Conservation (phyloP, 352 stramenopile species). For the Pythium graminicola region DNA sequence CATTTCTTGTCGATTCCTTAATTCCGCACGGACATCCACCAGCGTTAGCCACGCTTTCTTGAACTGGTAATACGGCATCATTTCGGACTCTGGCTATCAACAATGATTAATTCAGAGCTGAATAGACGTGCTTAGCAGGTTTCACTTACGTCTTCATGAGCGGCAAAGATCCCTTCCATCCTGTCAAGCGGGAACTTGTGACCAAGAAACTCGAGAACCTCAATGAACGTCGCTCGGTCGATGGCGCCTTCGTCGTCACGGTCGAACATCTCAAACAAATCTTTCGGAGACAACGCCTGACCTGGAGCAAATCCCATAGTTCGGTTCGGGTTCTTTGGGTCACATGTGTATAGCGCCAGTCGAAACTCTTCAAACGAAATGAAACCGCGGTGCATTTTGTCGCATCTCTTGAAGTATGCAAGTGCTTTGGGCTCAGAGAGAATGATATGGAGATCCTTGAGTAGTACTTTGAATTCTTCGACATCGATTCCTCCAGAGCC, state of each 20-base stretch:
- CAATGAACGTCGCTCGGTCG: conserved; percentile 58
- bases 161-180: conserved; percentile 59
- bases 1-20: conserved; percentile 45
- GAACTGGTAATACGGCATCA: conserved; percentile 67
- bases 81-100: conserved; percentile 55
- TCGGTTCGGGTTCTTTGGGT: conserved; percentile 67
- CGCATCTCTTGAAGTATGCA: conserved; percentile 76
- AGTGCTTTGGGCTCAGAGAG: conserved; percentile 63
- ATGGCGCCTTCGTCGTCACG: conserved; percentile 59
- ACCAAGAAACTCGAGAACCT: conserved; percentile 62
- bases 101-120: no score
- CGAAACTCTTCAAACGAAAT: conserved; percentile 83
- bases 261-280: conserved; percentile 82
- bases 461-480: conserved; percentile 68
- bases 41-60: conserved; percentile 65
- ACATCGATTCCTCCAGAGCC: conserved; percentile 71
- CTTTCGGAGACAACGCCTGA: conserved; percentile 63
- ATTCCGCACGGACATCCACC: conserved; percentile 59
- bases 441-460: conserved; percentile 49
- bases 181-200: conserved; percentile 52
- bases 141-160: conserved; percentile 61
- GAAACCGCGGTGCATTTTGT: conserved; percentile 44
- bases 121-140: no score
- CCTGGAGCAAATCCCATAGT: conserved; percentile 62
- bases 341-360: conserved; percentile 68